Evolutionary conservation across 2,329 filamentous ascomycete species (phyloP).

Genomic region (Fusarium foetens): DNA sequence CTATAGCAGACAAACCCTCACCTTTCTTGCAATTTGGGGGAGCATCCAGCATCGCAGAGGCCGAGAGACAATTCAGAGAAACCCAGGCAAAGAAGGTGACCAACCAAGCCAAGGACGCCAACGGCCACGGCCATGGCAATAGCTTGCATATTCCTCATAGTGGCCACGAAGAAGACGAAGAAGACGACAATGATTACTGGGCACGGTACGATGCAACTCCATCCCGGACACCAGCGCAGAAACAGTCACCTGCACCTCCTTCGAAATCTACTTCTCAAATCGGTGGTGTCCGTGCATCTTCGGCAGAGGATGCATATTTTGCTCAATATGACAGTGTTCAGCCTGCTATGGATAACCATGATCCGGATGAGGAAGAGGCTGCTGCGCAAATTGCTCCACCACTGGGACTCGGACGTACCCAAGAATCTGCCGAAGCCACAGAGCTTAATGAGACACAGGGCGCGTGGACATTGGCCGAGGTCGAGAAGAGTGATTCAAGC

Average conservation of each 20-base stretch:
- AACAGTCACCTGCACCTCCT: constrained; percentile 70
- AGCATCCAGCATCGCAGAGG: constrained; percentile 63
- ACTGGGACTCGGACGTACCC: constrained; percentile 38
- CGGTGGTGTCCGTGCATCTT: constrained; percentile 43
- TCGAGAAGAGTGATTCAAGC: constrained; percentile 53
- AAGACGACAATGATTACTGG: constrained; percentile 84
- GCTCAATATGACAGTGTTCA: constrained; percentile 81
- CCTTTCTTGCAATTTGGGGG: constrained; percentile 67
- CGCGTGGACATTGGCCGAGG: constrained; percentile 58
- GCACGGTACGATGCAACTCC: constrained; percentile 79
- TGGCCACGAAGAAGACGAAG: constrained; percentile 56
- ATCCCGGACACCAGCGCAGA: constrained; percentile 68
- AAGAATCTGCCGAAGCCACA: constrained; percentile 29
- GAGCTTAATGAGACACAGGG: constrained; percentile 47
- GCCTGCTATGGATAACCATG: constrained; percentile 82
- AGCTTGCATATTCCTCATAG: constrained; percentile 24
- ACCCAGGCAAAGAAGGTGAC: constrained; percentile 37
- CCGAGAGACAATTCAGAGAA: constrained; percentile 65
- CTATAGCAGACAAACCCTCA: constrained; percentile 64
- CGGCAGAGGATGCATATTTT: constrained; percentile 77
- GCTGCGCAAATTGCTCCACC: constrained; percentile 50
- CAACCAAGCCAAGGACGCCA: constrained; percentile 23
- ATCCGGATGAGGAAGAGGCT: constrained; percentile 74
- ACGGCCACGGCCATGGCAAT: constrained; percentile 17
- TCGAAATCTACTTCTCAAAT: constrained; percentile 43